A percentile compares a stretch with the other conserved stretches of the same genome.
phyloP scores from a whole-genome alignment of 257 asterid species.

The Echium plantagineum region DNA sequence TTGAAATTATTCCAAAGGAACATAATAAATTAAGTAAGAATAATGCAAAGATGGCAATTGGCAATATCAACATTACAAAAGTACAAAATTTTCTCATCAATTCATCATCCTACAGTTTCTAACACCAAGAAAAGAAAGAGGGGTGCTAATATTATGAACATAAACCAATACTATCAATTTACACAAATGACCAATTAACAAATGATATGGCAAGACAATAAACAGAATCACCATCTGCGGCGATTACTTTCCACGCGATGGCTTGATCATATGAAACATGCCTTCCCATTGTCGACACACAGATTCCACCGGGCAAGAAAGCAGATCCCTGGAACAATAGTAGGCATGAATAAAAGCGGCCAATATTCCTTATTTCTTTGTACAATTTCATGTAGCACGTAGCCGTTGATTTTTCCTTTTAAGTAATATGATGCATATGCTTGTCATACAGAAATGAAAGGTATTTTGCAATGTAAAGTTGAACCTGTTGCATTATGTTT shows the following conservation, averaged over 20 bases:
- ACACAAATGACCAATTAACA: conserved; percentile 91
- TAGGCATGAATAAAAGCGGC: too few relatives aligned
- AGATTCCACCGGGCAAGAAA: conserved; percentile 74
- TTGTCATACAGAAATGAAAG: neutral
- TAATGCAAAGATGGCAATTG: conserved; percentile 14
- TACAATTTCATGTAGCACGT: too few relatives aligned
- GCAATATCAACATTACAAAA: too few relatives aligned
- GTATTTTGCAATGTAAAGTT: neutral
- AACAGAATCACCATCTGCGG: conserved; percentile 50
- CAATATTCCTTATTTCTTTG: too few relatives aligned
- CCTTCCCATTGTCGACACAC: conserved; percentile 97
- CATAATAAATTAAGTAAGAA: conserved; percentile 10
- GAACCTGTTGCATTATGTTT: conserved; percentile 92
- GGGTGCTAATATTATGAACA: neutral
- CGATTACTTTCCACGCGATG: conserved; percentile 83
- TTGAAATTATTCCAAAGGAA: neutral
- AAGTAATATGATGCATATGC: neutral
- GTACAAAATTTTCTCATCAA: conserved; percentile 24
- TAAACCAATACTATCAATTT: conserved; percentile 3
- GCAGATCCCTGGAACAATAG: conserved; percentile 50
- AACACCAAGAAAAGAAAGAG: neutral
- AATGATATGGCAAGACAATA: conserved; percentile 91
- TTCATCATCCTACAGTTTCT: conserved; percentile 11
- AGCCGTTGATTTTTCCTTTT: too few relatives aligned
- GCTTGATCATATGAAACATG: conserved; percentile 87